Percentiles rank a stretch among this genome's conserved stretches.
phyloP scores from a whole-genome alignment of 1,284 basidiomycete species.

The Sanghuangporus sanghuang region DNA sequence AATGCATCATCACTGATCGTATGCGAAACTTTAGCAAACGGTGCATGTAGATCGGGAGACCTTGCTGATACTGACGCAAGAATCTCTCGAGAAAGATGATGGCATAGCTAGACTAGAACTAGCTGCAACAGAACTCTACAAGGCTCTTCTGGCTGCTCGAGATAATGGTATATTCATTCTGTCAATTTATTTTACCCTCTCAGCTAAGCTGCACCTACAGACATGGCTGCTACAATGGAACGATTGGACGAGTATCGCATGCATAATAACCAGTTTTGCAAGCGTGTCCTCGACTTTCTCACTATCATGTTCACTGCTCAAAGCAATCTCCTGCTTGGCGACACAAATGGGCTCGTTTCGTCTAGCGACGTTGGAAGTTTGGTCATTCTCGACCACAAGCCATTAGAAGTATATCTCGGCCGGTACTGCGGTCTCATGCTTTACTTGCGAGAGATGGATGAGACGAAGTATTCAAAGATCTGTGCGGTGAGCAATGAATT shows the following conservation, averaged over 20 bases:
- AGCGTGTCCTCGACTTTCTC: conserved; percentile 84
- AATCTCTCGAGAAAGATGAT: conserved; percentile 72
- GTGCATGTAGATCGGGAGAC: conserved; percentile 84
- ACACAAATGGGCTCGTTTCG: conserved; percentile 49
- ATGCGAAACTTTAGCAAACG: conserved; percentile 62
- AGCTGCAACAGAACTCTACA: conserved; percentile 89
- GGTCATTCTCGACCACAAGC: conserved; percentile 55
- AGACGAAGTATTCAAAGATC: conserved; percentile 74
- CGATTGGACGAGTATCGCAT: conserved; percentile 85
- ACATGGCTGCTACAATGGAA: conserved; percentile 94
- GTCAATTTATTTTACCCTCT: background rate
- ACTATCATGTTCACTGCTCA: conserved; percentile 88
- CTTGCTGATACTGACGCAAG: conserved; percentile 76
- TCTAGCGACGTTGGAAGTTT: conserved; percentile 39
- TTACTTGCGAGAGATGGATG: conserved; percentile 95
- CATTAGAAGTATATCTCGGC: conserved; percentile 79
- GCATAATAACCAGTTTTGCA: conserved; percentile 87
- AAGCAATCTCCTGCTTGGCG: conserved; percentile 65
- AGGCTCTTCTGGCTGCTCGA: conserved; percentile 87
- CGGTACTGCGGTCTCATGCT: conserved; percentile 88
- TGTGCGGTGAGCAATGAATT: conserved; percentile 64
- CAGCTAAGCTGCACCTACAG: conserved; percentile 31
- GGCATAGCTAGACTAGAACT: conserved; percentile 79
- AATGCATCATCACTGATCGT: conserved; percentile 9
- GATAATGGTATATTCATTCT: conserved; percentile 59